Conservation (phyloP, 306 rosid genomes). For the Quercus rubra region DNA sequence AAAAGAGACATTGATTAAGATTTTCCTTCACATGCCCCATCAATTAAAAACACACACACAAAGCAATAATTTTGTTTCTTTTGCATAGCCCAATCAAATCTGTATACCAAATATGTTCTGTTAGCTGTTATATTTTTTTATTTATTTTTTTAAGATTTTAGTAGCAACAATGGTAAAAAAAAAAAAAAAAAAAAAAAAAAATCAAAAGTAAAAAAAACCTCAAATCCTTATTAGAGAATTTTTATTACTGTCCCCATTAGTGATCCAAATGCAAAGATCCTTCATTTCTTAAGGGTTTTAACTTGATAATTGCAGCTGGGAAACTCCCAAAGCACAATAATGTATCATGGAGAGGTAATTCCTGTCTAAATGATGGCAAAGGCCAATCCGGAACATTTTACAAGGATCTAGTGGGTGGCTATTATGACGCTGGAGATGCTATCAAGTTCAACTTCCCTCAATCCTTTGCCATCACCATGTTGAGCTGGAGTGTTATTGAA, state of each 20-base stretch:
- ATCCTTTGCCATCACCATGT: conserved; percentile 81
- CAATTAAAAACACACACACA: too few species aligned
- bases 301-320: conserved; percentile 54
- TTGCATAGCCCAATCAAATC: background rate
- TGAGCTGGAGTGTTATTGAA: conserved; percentile 98
- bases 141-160: background rate
- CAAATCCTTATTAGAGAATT: background rate
- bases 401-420: conserved; percentile 87
- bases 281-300: background rate
- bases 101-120: background rate
- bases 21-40: too few species aligned
- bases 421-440: conserved; percentile 95
- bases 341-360: conserved; percentile 97
- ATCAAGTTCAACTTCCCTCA: conserved; percentile 89
- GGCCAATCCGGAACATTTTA: conserved; percentile 26
- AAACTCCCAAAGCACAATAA: conserved; percentile 92
- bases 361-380: conserved; percentile 67
- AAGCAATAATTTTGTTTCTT: too few species aligned
- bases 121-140: background rate
- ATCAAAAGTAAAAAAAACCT: too few species aligned
- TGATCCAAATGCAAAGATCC: background rate
- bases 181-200: too few species aligned
- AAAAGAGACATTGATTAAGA: background rate
- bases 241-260: background rate
- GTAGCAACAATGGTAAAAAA: too few species aligned